Evolutionary conservation across 805 yeast genomes (phyloP), one percentile per base, ranked within the genome.

Genomic region (Candida ficus): DNA sequence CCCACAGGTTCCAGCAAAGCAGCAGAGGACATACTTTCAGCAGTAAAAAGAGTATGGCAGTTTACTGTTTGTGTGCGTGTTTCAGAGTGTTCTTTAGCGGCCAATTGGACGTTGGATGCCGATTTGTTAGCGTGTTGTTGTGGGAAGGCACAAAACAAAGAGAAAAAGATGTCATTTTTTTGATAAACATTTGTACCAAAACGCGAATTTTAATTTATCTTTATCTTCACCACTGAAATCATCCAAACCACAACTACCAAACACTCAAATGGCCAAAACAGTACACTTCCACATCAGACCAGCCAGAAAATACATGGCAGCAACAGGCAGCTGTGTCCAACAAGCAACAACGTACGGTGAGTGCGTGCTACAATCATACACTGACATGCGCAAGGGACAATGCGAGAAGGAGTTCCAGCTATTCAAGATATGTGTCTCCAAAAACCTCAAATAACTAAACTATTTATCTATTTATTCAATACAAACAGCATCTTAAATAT

Each of bases 331-430:
- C 44, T 72, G 78, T 48, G 57, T 73, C 14, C 34, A 50, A 11
- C 64, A 68, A 46, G 76, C 75, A 2, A 42, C 59, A 36, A 68
- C 65, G 0, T 79, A 79, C 49, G 84, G 83, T 7, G 67, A 73
- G 47, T 79, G 85, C 49, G 64, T 79, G 18, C 56, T 78, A 32
- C 57, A 60, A 32, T 64, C 68, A 37, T 77, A 78, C 56, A 66
- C 71, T 43, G 71, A 70, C 20, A 68, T 78, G 29, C 53, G 68
- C 12, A 70, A 73, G 42, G 76, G 74, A 45, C 66, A 71, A n/a
- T 79, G 84, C 52, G 63, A 61, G 33, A 52, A 62, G 23, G 81
- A 79, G 54, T 79, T 79, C 43, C 45, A 55, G 18, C 50, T 52
- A 27, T 78, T 76, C 56, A 75, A 70, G 47, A 46, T 58, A 16